Conservation (phyloP, 495 filamentous ascomycete genomes). For the Lepidopterella palustris region DNA sequence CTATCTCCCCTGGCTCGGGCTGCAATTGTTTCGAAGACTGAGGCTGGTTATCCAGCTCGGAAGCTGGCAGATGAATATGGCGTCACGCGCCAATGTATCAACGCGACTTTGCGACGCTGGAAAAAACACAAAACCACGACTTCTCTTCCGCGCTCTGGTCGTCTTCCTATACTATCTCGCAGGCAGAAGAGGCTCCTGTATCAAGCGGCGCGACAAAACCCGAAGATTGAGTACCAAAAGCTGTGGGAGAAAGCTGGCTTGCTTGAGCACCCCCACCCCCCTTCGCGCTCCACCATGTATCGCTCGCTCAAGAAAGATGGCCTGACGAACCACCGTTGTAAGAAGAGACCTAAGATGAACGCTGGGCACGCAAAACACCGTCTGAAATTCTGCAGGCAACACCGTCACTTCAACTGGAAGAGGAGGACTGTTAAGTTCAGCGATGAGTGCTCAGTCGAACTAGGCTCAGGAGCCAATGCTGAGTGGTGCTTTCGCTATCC, state of each 20-base stretch:
- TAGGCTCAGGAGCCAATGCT: neutral
- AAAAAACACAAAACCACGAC: neutral
- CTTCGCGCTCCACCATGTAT: neutral
- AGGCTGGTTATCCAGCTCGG: neutral
- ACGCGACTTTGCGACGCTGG: neutral
- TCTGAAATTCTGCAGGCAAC: neutral
- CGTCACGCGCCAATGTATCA: neutral
- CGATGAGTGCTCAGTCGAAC: constrained; percentile 14
- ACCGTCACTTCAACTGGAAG: neutral
- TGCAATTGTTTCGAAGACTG: constrained; percentile 1
- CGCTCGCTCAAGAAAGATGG: constrained; percentile 1
- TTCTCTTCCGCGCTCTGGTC: neutral
- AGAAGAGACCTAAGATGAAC: constrained; percentile 1
- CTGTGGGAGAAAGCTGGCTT: neutral
- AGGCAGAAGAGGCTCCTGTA: neutral
- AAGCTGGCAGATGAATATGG: constrained; percentile 9
- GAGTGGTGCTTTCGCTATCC: constrained; percentile 6
- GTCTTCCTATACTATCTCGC: neutral
- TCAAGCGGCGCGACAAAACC: neutral
- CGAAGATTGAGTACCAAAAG: neutral
- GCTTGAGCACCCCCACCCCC: neutral
- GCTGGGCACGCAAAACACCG: neutral
- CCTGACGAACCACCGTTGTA: constrained; percentile 5
- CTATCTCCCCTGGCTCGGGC: neutral
- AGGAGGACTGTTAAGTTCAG: constrained; percentile 6